phyloP scores from a whole-genome alignment of 768 basidiomycete species.

The Suillus ampliporus region DNA sequence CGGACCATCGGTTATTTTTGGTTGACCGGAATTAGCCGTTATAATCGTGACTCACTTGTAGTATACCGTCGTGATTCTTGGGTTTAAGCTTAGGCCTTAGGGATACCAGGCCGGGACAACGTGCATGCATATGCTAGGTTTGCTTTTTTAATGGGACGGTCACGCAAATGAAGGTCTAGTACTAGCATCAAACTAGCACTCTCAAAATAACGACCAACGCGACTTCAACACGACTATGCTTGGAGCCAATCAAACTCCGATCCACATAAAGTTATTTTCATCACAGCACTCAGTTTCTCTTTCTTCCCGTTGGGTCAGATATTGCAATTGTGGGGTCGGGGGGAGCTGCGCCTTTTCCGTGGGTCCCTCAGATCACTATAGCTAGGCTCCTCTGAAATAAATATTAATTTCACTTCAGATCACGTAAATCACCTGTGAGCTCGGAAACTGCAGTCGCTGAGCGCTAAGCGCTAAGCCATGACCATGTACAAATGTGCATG shows the following conservation, averaged over 20 bases:
- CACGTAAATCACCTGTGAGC: not conserved
- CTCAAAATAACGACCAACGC: not conserved
- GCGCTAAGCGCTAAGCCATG: too few relatives aligned
- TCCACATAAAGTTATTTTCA: not conserved
- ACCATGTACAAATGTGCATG: too few relatives aligned
- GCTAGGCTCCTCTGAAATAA: not conserved
- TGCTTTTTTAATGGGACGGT: not conserved
- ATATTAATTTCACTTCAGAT: conserved; percentile 2
- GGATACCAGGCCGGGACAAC: not conserved
- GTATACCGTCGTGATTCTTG: too few relatives aligned
- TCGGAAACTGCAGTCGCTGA: too few relatives aligned
- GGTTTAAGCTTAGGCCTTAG: not conserved
- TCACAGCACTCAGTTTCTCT: not conserved
- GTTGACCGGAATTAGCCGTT: conserved; percentile 17
- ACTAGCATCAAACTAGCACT: not conserved
- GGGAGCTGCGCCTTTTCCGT: too few relatives aligned
- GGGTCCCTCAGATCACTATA: too few relatives aligned
- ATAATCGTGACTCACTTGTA: too few relatives aligned
- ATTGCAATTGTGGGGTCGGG: not conserved
- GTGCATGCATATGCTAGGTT: not conserved
- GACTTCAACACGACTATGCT: not conserved
- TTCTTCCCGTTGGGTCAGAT: not conserved
- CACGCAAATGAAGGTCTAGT: too few relatives aligned
- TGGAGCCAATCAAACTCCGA: conserved; percentile 8
- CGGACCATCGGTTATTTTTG: conserved; percentile 16